A percentile compares a stretch with the other conserved stretches of the same genome.
These are phyloP conservation scores for Colletotrichum trifolii DNA, from an alignment of 2,329 filamentous ascomycete species.

Conservation along the genomic window DNA sequence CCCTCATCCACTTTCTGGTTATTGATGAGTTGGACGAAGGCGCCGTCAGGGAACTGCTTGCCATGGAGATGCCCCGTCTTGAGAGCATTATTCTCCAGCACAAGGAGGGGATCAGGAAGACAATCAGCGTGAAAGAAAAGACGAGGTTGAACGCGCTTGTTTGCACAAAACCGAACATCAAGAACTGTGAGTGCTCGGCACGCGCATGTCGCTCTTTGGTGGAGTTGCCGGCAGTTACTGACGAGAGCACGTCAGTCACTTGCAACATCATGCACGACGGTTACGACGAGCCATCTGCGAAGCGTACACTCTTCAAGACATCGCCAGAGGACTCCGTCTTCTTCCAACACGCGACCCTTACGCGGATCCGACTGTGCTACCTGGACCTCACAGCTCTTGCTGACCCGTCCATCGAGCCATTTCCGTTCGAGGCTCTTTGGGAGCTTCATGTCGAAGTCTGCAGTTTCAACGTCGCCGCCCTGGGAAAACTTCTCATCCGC, in stretches of 20 bases:
- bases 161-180: background rate
- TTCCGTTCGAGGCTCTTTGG: background rate
- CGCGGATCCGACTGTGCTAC: background rate
- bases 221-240: too few relatives aligned
- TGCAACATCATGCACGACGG: background rate
- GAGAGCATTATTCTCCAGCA: background rate
- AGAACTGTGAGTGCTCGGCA: background rate
- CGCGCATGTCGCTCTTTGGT: background rate
- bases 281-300: background rate
- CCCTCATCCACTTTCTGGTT: background rate
- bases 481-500: background rate
- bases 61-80: background rate
- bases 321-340: background rate
- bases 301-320: background rate
- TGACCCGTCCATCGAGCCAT: background rate
- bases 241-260: background rate
- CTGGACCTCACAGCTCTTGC: background rate
- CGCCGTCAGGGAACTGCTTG: background rate
- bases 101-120: background rate
- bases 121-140: background rate
- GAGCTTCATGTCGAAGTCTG: background rate
- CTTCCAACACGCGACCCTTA: background rate
- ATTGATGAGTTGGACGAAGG: background rate
- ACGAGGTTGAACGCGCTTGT: background rate
- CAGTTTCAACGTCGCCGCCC: background rate